These are phyloP conservation scores for Kwoniella heveanensis DNA, from an alignment of 768 basidiomycete species.

Conservation along the genomic window DNA sequence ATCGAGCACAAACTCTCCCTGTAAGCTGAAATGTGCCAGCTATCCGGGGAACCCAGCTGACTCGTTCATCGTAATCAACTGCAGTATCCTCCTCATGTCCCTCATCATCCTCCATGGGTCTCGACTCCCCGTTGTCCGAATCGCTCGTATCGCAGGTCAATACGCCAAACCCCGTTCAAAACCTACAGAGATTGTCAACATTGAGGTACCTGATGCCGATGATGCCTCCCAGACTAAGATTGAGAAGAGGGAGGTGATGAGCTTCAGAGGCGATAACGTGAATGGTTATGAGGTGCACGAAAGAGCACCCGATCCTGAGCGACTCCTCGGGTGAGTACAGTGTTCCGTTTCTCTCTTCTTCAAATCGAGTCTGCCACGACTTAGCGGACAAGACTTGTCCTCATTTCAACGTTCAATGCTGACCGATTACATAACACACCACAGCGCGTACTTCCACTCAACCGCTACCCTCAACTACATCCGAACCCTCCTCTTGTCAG, in stretches of 20 bases:
- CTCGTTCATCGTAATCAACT: no score
- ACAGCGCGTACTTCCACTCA: constrained; percentile 93
- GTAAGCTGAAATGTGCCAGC: no score
- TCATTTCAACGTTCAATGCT: no score
- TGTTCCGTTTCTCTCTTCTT: background rate
- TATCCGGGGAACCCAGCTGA: no score
- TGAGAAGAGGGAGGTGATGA: constrained; percentile 66
- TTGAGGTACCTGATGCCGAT: constrained; percentile 52
- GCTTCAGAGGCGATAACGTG: constrained; percentile 96
- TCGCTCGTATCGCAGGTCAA: constrained; percentile 83
- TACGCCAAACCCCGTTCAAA: constrained; percentile 94
- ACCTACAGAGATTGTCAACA: constrained; percentile 73
- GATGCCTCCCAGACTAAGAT: constrained; percentile 13
- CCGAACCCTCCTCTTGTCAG: constrained; percentile 81
- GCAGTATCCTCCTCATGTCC: constrained; percentile 84
- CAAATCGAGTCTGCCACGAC: no score
- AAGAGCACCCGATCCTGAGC: constrained; percentile 84
- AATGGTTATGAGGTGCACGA: constrained; percentile 77
- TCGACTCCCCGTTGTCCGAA: constrained; percentile 79
- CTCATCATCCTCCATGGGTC: constrained; percentile 93
- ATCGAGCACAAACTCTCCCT: constrained; percentile 57
- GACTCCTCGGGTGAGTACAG: constrained; percentile 72
- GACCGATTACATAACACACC: background rate
- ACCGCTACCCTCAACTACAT: constrained; percentile 90
- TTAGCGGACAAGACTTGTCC: no score